Percentiles rank a stretch among this genome's conserved stretches.
phyloP scores from a whole-genome alignment of 768 basidiomycete species.

The Lentinula lateritia region DNA sequence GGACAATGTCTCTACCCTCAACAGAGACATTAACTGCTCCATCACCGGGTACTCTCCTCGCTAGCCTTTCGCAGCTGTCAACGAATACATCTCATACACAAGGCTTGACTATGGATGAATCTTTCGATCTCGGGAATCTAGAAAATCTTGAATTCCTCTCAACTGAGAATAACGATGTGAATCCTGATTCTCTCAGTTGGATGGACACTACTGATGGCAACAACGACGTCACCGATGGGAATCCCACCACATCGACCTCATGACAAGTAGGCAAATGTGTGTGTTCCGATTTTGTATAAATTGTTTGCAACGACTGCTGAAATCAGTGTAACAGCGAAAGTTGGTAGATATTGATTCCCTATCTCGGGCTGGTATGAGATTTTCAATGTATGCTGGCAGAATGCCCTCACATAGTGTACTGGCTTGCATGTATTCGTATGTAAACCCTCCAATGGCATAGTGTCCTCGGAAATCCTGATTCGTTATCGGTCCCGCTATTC shows the following conservation, averaged over 20 bases:
- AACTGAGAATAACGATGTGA: slow-evolving; percentile 33
- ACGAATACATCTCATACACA: slow-evolving; percentile 8
- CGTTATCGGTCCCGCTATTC: too few relatives aligned
- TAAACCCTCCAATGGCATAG: not conserved
- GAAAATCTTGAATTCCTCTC: slow-evolving; percentile 34
- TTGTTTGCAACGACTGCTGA: too few relatives aligned
- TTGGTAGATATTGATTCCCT: too few relatives aligned
- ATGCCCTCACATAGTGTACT: not conserved
- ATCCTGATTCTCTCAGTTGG: slow-evolving; percentile 27
- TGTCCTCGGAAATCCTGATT: not conserved
- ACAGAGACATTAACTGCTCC: slow-evolving; percentile 22
- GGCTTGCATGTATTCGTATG: not conserved
- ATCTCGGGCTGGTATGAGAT: too few relatives aligned
- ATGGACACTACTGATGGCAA: not conserved
- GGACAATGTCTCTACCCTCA: slow-evolving; percentile 5
- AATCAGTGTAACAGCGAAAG: too few relatives aligned
- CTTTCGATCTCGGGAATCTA: slow-evolving; percentile 45
- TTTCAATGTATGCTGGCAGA: too few relatives aligned
- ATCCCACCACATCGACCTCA: not conserved
- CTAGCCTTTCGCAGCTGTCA: slow-evolving; percentile 31
- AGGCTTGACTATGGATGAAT: slow-evolving; percentile 34
- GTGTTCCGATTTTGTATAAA: too few relatives aligned
- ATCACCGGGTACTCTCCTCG: slow-evolving; percentile 36
- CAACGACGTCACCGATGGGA: not conserved
- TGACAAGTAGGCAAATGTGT: not conserved